A percentile compares a stretch with the other conserved stretches of the same genome.
Conservation (phyloP, 148 eudicot genomes). For the Rhododendron kiyosumense region DNA sequence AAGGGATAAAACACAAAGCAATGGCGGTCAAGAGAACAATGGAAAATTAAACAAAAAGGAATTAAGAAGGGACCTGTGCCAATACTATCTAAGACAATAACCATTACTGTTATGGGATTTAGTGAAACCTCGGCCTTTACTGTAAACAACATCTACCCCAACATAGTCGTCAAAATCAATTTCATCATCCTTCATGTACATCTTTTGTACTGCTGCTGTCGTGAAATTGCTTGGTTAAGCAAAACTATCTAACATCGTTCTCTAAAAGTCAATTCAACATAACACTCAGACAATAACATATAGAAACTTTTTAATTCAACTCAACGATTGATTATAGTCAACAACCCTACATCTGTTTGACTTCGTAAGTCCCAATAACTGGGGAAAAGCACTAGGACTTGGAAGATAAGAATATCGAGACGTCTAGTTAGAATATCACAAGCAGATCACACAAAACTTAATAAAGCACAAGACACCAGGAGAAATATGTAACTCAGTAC, state of each 20-base stretch:
- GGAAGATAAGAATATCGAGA: not conserved
- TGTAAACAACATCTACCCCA: not conserved
- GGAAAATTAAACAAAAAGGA: not conserved
- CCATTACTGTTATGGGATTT: not conserved
- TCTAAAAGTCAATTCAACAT: not conserved
- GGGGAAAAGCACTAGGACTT: not conserved
- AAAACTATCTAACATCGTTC: conserved; percentile 5
- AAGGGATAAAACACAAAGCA: not conserved
- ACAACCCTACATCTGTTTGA: not conserved
- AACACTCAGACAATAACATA: too few relatives aligned
- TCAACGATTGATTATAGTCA: not conserved
- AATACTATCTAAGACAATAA: not conserved
- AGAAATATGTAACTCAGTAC: not conserved
- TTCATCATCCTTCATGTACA: conserved; percentile 81
- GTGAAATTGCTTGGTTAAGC: conserved; percentile 55
- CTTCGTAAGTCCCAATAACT: not conserved
- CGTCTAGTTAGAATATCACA: not conserved
- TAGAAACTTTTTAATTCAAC: too few relatives aligned
- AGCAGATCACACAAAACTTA: not conserved
- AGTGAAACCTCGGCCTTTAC: not conserved
- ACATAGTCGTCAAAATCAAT: conserved; percentile 23
- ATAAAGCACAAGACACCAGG: not conserved
- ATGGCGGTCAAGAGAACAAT: not conserved
- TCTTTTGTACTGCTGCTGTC: conserved; percentile 93
- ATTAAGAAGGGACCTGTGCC: not conserved